phyloP scores from a whole-genome alignment of 345 rosid genomes.

The Acer saccharum region DNA sequence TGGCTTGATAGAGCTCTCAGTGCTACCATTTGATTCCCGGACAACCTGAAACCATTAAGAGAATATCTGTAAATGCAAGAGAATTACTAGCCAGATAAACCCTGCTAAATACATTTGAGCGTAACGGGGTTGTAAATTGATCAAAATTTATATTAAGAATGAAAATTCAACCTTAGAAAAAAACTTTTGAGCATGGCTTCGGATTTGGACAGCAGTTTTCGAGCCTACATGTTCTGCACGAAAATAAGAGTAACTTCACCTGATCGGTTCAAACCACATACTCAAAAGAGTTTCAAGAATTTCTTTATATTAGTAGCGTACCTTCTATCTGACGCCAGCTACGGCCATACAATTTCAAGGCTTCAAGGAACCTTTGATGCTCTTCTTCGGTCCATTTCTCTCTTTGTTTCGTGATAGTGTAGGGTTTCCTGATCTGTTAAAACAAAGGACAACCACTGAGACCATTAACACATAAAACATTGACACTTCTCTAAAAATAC shows the following conservation, averaged over 20 bases:
- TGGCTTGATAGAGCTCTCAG: slow-evolving; percentile 36
- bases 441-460: not conserved
- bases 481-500: too few species aligned
- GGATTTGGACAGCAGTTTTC: slow-evolving; percentile 88
- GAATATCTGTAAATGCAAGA: slow-evolving; percentile 12
- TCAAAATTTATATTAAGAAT: not conserved
- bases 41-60: slow-evolving; percentile 51
- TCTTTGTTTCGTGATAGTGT: slow-evolving; percentile 77
- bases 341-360: slow-evolving; percentile 80
- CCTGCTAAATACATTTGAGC: not conserved
- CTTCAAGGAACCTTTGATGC: slow-evolving; percentile 85
- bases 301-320: slow-evolving; percentile 19
- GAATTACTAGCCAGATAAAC: not conserved
- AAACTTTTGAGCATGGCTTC: slow-evolving; percentile 98
- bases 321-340: slow-evolving; percentile 91
- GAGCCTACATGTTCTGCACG: slow-evolving; percentile 82
- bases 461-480: not conserved
- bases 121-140: not conserved
- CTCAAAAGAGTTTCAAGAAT: not conserved
- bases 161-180: slow-evolving; percentile 72
- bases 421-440: slow-evolving; percentile 73
- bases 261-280: not conserved
- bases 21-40: slow-evolving; percentile 42
- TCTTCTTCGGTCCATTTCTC: slow-evolving; percentile 92
- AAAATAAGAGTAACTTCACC: slow-evolving; percentile 19